Conservation (phyloP, 1,284 basidiomycete genomes). For the Irpex sp. region DNA sequence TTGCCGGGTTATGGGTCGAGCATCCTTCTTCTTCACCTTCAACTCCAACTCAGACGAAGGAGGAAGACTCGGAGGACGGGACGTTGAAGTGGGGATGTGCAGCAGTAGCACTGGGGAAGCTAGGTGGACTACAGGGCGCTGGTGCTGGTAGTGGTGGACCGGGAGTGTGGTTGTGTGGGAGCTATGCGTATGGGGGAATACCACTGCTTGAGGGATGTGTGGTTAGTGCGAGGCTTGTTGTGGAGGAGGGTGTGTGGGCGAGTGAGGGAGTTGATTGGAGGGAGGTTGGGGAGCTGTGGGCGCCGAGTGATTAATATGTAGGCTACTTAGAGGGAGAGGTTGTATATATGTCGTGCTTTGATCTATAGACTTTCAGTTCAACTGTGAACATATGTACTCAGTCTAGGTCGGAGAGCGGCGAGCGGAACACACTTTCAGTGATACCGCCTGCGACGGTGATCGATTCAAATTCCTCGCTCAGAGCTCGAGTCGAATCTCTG, state of each 20-base stretch:
- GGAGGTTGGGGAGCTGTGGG: background rate
- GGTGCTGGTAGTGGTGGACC: conserved; percentile 20
- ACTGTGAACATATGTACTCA: no score
- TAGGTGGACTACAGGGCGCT: conserved; percentile 50
- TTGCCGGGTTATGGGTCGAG: conserved; percentile 37
- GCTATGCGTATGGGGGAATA: conserved; percentile 53
- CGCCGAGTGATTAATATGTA: no score
- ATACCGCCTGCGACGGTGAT: no score
- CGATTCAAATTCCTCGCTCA: no score
- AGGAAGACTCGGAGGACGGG: conserved; percentile 19
- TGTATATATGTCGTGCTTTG: no score
- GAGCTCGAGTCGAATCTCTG: no score
- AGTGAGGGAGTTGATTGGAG: conserved; percentile 18
- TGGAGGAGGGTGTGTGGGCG: conserved; percentile 36
- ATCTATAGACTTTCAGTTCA: no score
- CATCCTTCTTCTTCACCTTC: no score
- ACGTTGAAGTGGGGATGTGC: conserved; percentile 28
- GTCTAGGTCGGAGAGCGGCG: no score
- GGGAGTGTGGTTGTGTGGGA: conserved; percentile 54
- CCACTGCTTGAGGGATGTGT: conserved; percentile 65
- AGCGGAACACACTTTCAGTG: no score
- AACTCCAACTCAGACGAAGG: no score
- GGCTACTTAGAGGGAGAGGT: no score
- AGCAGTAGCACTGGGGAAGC: conserved; percentile 26
- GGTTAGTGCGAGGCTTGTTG: conserved; percentile 50